phyloP scores from a whole-genome alignment of 2,329 filamentous ascomycete genomes.

The Aspergillus hortae region DNA sequence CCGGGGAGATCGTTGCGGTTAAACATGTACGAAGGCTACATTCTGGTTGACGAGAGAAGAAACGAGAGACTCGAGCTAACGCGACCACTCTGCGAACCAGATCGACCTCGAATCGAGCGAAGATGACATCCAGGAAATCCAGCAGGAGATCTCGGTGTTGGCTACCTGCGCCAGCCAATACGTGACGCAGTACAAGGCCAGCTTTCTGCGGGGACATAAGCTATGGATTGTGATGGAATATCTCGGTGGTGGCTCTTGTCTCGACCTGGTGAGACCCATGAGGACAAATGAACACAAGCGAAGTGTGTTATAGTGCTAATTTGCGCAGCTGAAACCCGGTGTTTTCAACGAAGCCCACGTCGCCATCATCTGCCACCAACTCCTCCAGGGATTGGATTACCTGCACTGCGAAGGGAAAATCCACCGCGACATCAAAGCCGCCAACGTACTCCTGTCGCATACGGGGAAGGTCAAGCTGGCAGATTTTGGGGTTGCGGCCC shows the following conservation, averaged over 20 bases:
- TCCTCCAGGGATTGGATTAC: conserved; percentile 87
- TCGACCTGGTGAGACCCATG: conserved; percentile 68
- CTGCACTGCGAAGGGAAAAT: conserved; percentile 93
- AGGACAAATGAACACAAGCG: neutral
- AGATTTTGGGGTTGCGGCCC: conserved; percentile 94
- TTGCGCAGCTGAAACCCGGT: conserved; percentile 74
- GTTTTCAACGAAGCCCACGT: conserved; percentile 86
- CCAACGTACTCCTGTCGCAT: conserved; percentile 90
- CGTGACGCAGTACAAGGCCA: conserved; percentile 94
- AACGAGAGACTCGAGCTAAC: neutral
- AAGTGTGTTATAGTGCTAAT: neutral
- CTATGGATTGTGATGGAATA: conserved; percentile 99
- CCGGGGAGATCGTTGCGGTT: conserved; percentile 90
- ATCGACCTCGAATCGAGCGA: conserved; percentile 98
- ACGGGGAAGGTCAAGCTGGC: conserved; percentile 90
- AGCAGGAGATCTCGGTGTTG: conserved; percentile 92
- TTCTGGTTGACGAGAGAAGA: conserved; percentile 10
- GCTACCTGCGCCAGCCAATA: conserved; percentile 92
- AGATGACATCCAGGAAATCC: conserved; percentile 97
- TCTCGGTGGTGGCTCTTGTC: conserved; percentile 87
- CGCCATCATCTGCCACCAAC: conserved; percentile 87
- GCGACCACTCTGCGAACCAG: conserved; percentile 45
- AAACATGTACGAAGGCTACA: conserved; percentile 68
- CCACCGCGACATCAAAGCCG: conserved; percentile 94
- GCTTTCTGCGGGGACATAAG: conserved; percentile 93